Percentiles rank a stretch among this genome's conserved stretches.
These are phyloP conservation scores for Tuctoria greenei DNA, from an alignment of 176 grass and related monocot species.

Conservation along the genomic window DNA sequence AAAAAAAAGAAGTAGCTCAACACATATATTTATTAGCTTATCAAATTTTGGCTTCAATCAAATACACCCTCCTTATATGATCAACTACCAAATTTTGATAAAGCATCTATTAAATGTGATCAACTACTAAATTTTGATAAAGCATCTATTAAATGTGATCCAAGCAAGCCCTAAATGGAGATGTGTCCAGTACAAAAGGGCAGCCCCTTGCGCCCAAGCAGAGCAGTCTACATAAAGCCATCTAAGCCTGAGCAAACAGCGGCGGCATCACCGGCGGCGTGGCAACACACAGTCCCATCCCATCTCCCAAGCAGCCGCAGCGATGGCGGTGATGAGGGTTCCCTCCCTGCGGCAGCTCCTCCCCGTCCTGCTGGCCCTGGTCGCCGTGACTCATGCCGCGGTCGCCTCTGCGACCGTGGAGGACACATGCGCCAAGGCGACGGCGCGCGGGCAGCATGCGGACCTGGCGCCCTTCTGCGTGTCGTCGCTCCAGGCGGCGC, in stretches of 20 bases:
- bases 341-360: background rate
- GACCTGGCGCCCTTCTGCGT: conserved; percentile 43
- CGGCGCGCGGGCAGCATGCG: background rate
- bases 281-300: background rate
- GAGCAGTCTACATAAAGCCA: conserved; percentile 10
- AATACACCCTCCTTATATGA: no score
- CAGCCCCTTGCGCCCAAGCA: no score
- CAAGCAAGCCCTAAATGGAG: no score
- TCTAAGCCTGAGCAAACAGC: background rate
- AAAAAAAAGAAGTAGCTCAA: no score
- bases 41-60: no score
- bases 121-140: no score
- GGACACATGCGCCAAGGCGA: conserved; percentile 41
- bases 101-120: no score
- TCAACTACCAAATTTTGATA: no score
- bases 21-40: no score
- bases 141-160: no score
- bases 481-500: conserved; percentile 31
- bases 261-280: no score
- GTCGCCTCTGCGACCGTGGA: background rate
- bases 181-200: background rate
- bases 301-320: background rate
- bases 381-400: background rate
- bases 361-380: background rate
- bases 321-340: conserved; percentile 31